Evolutionary conservation across 495 filamentous ascomycete species (phyloP), one percentile per base, ranked within the genome.

Genomic region (Penicillium dipodomyicola): DNA sequence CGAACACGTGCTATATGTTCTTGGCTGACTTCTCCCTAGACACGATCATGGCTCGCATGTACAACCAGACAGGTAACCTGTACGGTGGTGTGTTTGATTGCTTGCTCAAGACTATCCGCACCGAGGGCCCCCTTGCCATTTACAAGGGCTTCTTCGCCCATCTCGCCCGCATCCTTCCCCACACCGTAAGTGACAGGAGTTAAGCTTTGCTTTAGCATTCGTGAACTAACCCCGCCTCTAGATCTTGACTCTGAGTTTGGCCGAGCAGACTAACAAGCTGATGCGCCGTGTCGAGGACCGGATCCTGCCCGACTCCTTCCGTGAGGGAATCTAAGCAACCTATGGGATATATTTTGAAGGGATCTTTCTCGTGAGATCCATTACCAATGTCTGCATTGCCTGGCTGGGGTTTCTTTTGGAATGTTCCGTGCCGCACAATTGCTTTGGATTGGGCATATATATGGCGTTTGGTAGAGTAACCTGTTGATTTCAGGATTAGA

Each of bases 141-240:
- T 99, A 99, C 77, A 99, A 99, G 78, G 94, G 94, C 56, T 96
- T 90, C 78, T 87, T 96, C 62, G 95, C 94, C 19, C 94, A 99
- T 76, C 73, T 99, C 51, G 91, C 95, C 20, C 79, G 94, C 57
- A 97, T 99, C 54, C 75, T 97, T 52, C 94, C 94, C 27, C 94
- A 99, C 67, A 99, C 94, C 19, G 84, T 87, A 66, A 67, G 78
- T 71, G 45, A 56, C n/a, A 25, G 46, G 54, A 55, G 5, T 17
- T 33, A 39, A 17, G 9, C 46, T n/a, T 25, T 15, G 11, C 17
- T 45, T 35, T 52, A 12, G 25, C 22, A 19, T 10, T 23, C 5
- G 39, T 20, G 33, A 33, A 48, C 59, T 67, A 58, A 68, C 33
- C 54, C 55, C 29, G 60, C 15, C 1, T 32, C 15, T 58, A 87